Evolutionary conservation across 2,329 filamentous ascomycete genomes (phyloP).

Genomic region (Tolypocladium pustulatum): DNA sequence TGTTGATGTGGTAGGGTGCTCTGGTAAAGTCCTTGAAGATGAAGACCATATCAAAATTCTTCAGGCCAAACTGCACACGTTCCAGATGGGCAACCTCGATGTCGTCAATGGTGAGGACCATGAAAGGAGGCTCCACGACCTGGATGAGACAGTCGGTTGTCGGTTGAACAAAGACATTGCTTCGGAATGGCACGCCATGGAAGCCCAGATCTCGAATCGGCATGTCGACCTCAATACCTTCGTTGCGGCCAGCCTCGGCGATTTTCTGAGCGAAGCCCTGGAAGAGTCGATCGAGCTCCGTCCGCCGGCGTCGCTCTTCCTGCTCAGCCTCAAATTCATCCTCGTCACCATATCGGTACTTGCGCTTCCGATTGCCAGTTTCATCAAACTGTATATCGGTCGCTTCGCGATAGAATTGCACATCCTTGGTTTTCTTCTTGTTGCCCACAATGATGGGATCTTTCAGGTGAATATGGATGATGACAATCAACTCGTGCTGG

Average conservation of each 20-base stretch:
- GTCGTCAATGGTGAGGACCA: slow-evolving; percentile 89
- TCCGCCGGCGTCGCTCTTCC: slow-evolving; percentile 82
- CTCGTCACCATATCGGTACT: slow-evolving; percentile 95
- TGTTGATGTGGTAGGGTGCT: slow-evolving; percentile 91
- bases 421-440: slow-evolving; percentile 95
- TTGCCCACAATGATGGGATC: slow-evolving; percentile 97
- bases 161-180: slow-evolving; percentile 90
- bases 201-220: slow-evolving; percentile 95
- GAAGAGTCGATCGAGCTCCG: slow-evolving; percentile 92
- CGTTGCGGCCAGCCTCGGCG: slow-evolving; percentile 84
- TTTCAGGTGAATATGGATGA: slow-evolving; percentile 96
- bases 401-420: slow-evolving; percentile 95
- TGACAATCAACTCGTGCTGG: slow-evolving; percentile 89
- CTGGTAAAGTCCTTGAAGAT: slow-evolving; percentile 96
- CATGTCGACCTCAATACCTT: slow-evolving; percentile 88
- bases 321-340: slow-evolving; percentile 98
- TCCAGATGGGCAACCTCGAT: slow-evolving; percentile 95
- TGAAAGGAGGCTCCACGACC: slow-evolving; percentile 91
- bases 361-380: slow-evolving; percentile 94
- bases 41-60: slow-evolving; percentile 98
- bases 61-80: slow-evolving; percentile 90
- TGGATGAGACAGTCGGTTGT: slow-evolving; percentile 96
- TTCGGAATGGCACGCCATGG: slow-evolving; percentile 90
- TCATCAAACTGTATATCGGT: slow-evolving; percentile 99
- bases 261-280: slow-evolving; percentile 96